phyloP scores from a whole-genome alignment of 2,329 filamentous ascomycete species.

The Zymoseptoria crescenta region DNA sequence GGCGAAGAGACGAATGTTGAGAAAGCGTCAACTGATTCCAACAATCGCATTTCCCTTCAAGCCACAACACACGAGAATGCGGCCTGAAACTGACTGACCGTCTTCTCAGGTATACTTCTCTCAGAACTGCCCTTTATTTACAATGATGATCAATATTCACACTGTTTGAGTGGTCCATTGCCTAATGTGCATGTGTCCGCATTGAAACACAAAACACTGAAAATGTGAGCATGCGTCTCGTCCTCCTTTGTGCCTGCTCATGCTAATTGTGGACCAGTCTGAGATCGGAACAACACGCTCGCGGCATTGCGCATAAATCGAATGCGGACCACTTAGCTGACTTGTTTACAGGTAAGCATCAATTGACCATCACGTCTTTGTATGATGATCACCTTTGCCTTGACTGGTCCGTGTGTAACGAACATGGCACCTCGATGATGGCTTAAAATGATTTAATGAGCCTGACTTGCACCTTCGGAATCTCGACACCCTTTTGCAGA shows the following conservation, averaged over 20 bases:
- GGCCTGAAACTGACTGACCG: constrained; percentile 12
- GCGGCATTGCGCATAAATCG: constrained; percentile 43
- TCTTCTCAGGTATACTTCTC: constrained; percentile 13
- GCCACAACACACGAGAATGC: neutral
- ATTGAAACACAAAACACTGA: constrained; percentile 53
- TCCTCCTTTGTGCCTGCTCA: neutral
- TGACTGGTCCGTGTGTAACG: constrained; percentile 1
- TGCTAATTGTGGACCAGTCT: constrained; percentile 48
- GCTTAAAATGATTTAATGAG: constrained; percentile 1
- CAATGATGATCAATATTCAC: constrained; percentile 64
- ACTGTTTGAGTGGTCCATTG: constrained; percentile 56
- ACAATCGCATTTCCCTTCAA: neutral
- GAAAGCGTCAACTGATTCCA: constrained; percentile 58
- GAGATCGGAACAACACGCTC: neutral
- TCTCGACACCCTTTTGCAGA: neutral
- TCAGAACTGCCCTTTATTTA: constrained; percentile 21
- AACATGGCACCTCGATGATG: neutral
- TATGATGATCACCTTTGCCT: neutral
- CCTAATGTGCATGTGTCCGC: constrained; percentile 41
- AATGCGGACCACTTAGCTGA: constrained; percentile 36
- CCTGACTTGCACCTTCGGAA: neutral
- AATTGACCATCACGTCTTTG: neutral
- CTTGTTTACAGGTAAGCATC: constrained; percentile 8
- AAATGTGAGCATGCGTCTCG: constrained; percentile 42
- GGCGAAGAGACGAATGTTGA: constrained; percentile 34